Conservation (phyloP, 2,329 filamentous ascomycete species). For the Aspergillus sp. region DNA sequence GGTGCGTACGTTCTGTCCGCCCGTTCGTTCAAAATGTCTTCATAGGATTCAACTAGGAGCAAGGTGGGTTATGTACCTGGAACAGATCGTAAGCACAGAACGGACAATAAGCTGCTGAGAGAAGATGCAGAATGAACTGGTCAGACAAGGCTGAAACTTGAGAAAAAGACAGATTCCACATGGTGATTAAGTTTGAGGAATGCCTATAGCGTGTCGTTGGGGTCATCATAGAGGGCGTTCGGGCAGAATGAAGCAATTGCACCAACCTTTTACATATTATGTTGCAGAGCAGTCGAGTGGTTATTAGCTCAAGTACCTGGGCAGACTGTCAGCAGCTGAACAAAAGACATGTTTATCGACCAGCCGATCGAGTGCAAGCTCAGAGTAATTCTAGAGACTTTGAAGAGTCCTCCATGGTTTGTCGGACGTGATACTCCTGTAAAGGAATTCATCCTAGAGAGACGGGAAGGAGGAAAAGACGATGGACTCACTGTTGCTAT, state of each 20-base stretch:
- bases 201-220: slow-evolving; percentile 55
- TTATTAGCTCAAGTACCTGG: neutral
- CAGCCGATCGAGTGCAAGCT: slow-evolving; percentile 16
- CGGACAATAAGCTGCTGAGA: slow-evolving; percentile 9
- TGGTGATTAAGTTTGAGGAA: slow-evolving; percentile 58
- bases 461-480: neutral
- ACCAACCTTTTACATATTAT: slow-evolving; percentile 45
- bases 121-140: slow-evolving; percentile 14
- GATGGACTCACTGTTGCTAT: slow-evolving; percentile 1
- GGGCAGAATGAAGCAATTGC: slow-evolving; percentile 4
- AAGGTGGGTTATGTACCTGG: slow-evolving; percentile 24
- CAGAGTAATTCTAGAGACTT: slow-evolving; percentile 50
- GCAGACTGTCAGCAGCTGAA: neutral
- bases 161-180: slow-evolving; percentile 53
- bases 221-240: slow-evolving; percentile 47
- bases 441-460: slow-evolving; percentile 33
- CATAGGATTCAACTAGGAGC: slow-evolving; percentile 33
- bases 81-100: slow-evolving; percentile 21
- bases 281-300: neutral
- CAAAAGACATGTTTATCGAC: slow-evolving; percentile 3
- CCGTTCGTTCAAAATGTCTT: slow-evolving; percentile 60
- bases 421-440: slow-evolving; percentile 52
- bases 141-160: slow-evolving; percentile 66
- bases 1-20: slow-evolving; percentile 55
- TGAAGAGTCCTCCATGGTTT: slow-evolving; percentile 43